Conservation (phyloP, 306 rosid species). For the Lathyrus sativus region DNA sequence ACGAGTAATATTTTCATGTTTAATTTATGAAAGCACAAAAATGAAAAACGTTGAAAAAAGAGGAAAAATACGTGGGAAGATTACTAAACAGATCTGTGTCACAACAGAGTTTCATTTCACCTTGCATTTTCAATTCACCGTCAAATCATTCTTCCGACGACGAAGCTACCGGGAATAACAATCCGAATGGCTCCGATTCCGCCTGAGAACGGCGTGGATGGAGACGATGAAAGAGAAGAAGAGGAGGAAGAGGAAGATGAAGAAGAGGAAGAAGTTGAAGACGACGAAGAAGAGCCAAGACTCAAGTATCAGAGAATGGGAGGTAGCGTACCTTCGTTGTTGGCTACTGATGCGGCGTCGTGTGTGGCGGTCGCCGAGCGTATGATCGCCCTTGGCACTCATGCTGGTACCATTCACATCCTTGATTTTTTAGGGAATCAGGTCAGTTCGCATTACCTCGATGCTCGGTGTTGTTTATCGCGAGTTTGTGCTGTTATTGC, state of each 20-base stretch:
- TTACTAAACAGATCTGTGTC: slow-evolving; percentile 37
- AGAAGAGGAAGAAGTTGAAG: slow-evolving; percentile 53
- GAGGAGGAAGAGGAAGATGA: slow-evolving; percentile 68
- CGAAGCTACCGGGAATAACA: slow-evolving; percentile 45
- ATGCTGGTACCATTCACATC: slow-evolving; percentile 79
- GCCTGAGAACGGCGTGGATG: slow-evolving; percentile 77
- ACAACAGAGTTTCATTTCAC: not conserved
- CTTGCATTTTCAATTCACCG: slow-evolving; percentile 1
- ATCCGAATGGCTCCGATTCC: slow-evolving; percentile 85
- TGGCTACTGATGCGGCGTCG: slow-evolving; percentile 83
- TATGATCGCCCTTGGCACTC: slow-evolving; percentile 95
- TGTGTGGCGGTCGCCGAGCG: slow-evolving; percentile 91
- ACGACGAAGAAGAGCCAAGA: slow-evolving; percentile 86
- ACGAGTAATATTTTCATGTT: not conserved
- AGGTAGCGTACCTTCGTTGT: slow-evolving; percentile 83
- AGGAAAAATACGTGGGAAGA: not conserved
- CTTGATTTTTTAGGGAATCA: slow-evolving; percentile 98
- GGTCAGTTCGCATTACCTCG: slow-evolving; percentile 45
- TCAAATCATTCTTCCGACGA: not conserved
- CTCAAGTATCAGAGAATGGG: slow-evolving; percentile 99
- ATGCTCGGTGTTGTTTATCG: slow-evolving; percentile 3
- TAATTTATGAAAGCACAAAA: slow-evolving; percentile 1
- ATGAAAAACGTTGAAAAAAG: not conserved
- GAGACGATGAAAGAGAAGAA: slow-evolving; percentile 91
- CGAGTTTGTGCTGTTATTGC: slow-evolving; percentile 14